Evolutionary conservation across 345 rosid species (phyloP).

Genomic region (Diplotaxis tenuifolia): DNA sequence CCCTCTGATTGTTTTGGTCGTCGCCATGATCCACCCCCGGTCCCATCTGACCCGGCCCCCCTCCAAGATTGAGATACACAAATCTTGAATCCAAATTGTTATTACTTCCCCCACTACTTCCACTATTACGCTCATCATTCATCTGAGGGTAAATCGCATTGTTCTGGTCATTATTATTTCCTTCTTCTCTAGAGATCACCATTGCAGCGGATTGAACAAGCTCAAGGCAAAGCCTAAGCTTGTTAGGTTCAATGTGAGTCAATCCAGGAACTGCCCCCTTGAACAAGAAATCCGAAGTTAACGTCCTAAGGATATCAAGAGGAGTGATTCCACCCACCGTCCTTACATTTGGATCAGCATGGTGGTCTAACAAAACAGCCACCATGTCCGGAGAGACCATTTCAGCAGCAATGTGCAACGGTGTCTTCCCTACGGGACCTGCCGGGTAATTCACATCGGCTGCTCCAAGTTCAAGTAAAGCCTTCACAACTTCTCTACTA

Average conservation of each 20-base stretch:
- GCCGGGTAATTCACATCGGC: slow-evolving; percentile 95
- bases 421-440: slow-evolving; percentile 85
- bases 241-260: slow-evolving; percentile 90
- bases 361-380: slow-evolving; percentile 90
- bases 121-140: slow-evolving; percentile 63
- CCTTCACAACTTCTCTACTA: slow-evolving; percentile 96
- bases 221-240: slow-evolving; percentile 93
- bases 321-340: slow-evolving; percentile 96
- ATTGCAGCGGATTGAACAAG: slow-evolving; percentile 99
- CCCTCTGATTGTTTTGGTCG: slow-evolving; percentile 57
- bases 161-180: slow-evolving; percentile 50
- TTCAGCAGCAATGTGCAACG: slow-evolving; percentile 92
- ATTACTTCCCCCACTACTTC: slow-evolving; percentile 55
- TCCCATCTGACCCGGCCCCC: slow-evolving; percentile 59
- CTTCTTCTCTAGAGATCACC: slow-evolving; percentile 97
- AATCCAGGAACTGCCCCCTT: slow-evolving; percentile 97
- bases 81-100: slow-evolving; percentile 72
- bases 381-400: slow-evolving; percentile 99
- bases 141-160: slow-evolving; percentile 56
- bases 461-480: slow-evolving; percentile 95
- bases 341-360: slow-evolving; percentile 90
- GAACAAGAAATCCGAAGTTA: slow-evolving; percentile 98
- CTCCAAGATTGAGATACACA: slow-evolving; percentile 93
- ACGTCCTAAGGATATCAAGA: slow-evolving; percentile 85
- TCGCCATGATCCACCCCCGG: slow-evolving; percentile 57